Conservation (phyloP, 164 flowering plant genomes). For the Amborella trichopoda region DNA sequence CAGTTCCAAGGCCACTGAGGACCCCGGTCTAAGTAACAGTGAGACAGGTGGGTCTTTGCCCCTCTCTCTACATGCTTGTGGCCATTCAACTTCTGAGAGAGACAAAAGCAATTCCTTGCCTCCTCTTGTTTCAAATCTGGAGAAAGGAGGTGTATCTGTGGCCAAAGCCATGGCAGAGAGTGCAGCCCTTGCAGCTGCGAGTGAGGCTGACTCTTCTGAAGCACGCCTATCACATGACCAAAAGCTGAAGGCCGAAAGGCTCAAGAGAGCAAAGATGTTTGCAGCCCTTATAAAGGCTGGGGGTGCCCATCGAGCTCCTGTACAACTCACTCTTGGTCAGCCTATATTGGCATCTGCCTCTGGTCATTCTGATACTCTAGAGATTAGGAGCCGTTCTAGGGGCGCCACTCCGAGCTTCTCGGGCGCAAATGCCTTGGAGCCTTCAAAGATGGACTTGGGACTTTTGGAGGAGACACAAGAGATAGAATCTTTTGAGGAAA, state of each 20-base stretch:
- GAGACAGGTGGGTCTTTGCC: constrained; percentile 12
- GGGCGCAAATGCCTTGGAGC: constrained; percentile 14
- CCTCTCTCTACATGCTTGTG: constrained; percentile 2
- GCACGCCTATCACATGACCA: constrained; percentile 58
- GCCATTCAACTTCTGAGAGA: constrained; percentile 15
- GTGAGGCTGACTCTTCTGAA: constrained; percentile 69
- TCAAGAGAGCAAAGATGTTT: constrained; percentile 92
- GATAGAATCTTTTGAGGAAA: not conserved
- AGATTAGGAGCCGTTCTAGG: constrained; percentile 4
- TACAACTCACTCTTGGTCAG: constrained; percentile 18
- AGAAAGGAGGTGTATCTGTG: constrained; percentile 15
- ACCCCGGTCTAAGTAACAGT: constrained; percentile 19
- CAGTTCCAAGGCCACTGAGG: constrained; percentile 17
- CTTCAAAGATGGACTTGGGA: constrained; percentile 32
- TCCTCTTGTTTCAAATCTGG: constrained; percentile 16
- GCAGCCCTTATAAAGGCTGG: constrained; percentile 64
- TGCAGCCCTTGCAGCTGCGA: constrained; percentile 47
- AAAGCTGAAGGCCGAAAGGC: constrained; percentile 80
- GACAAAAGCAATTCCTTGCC: constrained; percentile 10
- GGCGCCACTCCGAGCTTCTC: constrained; percentile 12
- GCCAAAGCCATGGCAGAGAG: constrained; percentile 46
- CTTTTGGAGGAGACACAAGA: constrained; percentile 39
- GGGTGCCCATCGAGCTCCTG: constrained; percentile 22
- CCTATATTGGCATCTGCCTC: constrained; percentile 17
- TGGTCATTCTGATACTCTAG: constrained; percentile 1